Conservation (phyloP, 108 stramenopile genomes). For the Skeletonema marinoi region DNA sequence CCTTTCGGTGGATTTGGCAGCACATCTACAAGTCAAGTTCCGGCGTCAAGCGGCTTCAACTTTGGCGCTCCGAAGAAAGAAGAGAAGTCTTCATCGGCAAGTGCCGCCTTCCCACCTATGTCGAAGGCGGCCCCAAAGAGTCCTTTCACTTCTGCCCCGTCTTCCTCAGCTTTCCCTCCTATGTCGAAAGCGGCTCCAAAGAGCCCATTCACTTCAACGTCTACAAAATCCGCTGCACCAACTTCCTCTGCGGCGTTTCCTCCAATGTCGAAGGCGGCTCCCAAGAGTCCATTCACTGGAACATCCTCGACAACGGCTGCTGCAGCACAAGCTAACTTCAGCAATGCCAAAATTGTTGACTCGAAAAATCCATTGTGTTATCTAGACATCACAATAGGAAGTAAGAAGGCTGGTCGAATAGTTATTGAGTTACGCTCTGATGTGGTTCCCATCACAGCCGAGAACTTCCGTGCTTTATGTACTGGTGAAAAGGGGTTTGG, state of each 20-base stretch:
- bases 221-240: background rate
- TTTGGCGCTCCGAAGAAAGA: background rate
- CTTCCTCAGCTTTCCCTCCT: constrained; percentile 10
- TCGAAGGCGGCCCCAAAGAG: constrained; percentile 8
- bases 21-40: background rate
- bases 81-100: background rate
- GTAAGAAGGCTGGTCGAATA: constrained; percentile 63
- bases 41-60: background rate
- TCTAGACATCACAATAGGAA: constrained; percentile 77
- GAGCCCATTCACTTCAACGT: constrained; percentile 4
- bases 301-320: background rate
- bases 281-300: background rate
- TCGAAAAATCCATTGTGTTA: constrained; percentile 44
- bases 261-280: constrained; percentile 7
- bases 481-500: constrained; percentile 70
- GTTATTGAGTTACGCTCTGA: constrained; percentile 81
- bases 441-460: constrained; percentile 79
- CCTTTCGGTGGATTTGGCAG: background rate
- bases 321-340: background rate
- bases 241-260: background rate
- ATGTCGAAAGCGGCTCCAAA: background rate
- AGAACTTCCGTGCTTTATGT: constrained; percentile 90
- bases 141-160: background rate
- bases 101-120: constrained; percentile 6
- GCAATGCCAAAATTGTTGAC: background rate